Conservation (phyloP, 1,284 basidiomycete species). For the Sanghuangporus weigelae region DNA sequence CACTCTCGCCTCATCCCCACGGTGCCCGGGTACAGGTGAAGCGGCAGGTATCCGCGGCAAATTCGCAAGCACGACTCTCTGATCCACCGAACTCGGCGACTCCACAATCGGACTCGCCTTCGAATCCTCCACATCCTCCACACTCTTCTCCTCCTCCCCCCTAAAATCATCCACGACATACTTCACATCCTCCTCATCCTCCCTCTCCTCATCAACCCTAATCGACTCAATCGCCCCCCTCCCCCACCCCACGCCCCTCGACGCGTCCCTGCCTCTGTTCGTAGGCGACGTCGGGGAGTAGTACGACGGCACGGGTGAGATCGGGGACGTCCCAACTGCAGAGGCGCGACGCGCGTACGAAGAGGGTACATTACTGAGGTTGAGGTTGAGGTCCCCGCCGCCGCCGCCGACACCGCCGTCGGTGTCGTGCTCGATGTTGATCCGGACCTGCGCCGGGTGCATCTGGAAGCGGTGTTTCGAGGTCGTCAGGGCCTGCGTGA, state of each 20-base stretch:
- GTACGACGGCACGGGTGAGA: too few relatives aligned
- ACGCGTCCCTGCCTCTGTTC: too few relatives aligned
- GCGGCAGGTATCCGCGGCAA: not conserved
- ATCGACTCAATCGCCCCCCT: too few relatives aligned
- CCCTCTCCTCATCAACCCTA: too few relatives aligned
- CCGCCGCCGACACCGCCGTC: not conserved
- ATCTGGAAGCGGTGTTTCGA: constrained; percentile 8
- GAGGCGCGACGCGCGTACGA: not conserved
- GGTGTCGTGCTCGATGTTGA: constrained; percentile 5
- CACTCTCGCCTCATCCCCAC: not conserved
- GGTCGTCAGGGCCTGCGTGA: not conserved
- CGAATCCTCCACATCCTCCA: not conserved
- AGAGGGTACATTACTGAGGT: not conserved
- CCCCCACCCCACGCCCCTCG: too few relatives aligned
- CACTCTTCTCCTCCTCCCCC: not conserved
- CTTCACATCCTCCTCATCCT: too few relatives aligned
- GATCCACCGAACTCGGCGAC: not conserved
- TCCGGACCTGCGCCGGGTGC: constrained; percentile 4
- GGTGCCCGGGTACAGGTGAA: not conserved
- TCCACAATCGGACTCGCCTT: not conserved
- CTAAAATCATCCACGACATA: not conserved
- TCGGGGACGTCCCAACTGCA: not conserved
- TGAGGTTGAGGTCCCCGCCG: not conserved
- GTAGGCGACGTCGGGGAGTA: too few relatives aligned
- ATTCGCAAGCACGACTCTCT: not conserved